A percentile compares a stretch with the other conserved stretches of the same genome.
These are phyloP conservation scores for Centrapalus pauciflorus DNA, from an alignment of 129 eudicot genomes.

Conservation along the genomic window DNA sequence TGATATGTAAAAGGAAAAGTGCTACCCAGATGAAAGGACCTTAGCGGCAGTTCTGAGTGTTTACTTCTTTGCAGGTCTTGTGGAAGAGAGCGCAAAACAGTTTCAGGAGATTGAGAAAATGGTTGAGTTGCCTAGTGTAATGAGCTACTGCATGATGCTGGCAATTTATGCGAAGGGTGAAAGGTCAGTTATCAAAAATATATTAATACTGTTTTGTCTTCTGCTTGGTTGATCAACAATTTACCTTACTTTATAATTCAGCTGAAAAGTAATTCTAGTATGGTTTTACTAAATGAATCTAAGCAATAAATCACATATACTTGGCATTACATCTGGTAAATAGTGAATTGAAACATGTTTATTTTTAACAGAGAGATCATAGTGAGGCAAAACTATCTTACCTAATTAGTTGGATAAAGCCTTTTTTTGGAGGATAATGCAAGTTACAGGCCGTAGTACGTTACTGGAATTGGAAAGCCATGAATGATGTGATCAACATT, in stretches of 20 bases:
- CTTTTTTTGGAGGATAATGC: no score
- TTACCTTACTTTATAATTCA: not conserved
- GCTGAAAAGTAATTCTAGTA: not conserved
- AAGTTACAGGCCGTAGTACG: no score
- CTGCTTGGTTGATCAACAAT: not conserved
- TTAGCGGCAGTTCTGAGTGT: slow-evolving; percentile 88
- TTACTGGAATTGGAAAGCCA: no score
- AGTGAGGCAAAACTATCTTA: no score
- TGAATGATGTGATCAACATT: no score
- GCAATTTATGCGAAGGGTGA: slow-evolving; percentile 72
- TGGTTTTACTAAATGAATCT: not conserved
- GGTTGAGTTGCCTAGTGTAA: slow-evolving; percentile 81
- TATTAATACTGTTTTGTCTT: not conserved
- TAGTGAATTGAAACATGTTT: no score
- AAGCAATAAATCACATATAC: no score
- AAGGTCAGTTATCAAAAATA: slow-evolving; percentile 45
- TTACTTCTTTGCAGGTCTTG: slow-evolving; percentile 92
- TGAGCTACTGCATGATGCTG: slow-evolving; percentile 97
- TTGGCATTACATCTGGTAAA: no score
- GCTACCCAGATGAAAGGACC: slow-evolving; percentile 77
- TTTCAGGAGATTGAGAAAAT: slow-evolving; percentile 75
- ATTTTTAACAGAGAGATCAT: no score
- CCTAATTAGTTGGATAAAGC: no score
- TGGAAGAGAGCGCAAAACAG: slow-evolving; percentile 91
- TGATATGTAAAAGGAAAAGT: slow-evolving; percentile 83